These are phyloP conservation scores for Turnera subulata DNA, from an alignment of 345 rosid genomes.

Conservation along the genomic window DNA sequence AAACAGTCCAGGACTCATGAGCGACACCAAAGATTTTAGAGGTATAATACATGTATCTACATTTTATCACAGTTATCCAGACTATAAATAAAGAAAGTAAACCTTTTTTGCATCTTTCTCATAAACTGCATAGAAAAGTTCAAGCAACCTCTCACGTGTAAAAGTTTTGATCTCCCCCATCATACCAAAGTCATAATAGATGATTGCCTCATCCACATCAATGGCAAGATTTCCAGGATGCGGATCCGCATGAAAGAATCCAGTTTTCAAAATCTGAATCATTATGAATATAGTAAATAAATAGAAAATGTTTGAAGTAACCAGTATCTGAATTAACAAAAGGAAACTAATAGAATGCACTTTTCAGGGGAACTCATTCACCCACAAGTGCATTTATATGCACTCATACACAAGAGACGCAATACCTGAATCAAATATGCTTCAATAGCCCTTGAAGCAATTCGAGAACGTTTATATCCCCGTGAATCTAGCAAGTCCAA, in stretches of 20 bases:
- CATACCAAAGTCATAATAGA: conserved; percentile 97
- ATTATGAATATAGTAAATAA: conserved; percentile 8
- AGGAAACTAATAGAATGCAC: background rate
- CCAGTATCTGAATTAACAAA: background rate
- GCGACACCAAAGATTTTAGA: too few species aligned
- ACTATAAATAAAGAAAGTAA: conserved; percentile 8
- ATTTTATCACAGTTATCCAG: too few species aligned
- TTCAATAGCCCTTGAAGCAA: conserved; percentile 84
- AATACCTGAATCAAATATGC: conserved; percentile 94
- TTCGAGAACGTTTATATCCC: conserved; percentile 59
- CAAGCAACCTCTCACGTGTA: conserved; percentile 79
- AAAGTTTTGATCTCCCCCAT: conserved; percentile 96
- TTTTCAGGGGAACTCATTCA: background rate
- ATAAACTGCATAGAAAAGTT: conserved; percentile 82
- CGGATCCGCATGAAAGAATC: conserved; percentile 98
- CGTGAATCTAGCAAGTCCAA: conserved; percentile 56
- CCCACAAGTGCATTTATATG: too few species aligned
- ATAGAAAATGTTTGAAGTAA: conserved; percentile 4
- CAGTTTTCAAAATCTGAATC: conserved; percentile 78
- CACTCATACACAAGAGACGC: background rate
- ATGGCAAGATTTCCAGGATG: conserved; percentile 97
- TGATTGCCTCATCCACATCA: conserved; percentile 73
- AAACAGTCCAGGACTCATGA: too few species aligned
- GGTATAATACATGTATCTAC: too few species aligned
- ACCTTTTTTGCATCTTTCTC: conserved; percentile 98